Base-by-base conservation (phyloP, 805 yeast genomes). In the Saccharomycopsis malanga region DNA sequence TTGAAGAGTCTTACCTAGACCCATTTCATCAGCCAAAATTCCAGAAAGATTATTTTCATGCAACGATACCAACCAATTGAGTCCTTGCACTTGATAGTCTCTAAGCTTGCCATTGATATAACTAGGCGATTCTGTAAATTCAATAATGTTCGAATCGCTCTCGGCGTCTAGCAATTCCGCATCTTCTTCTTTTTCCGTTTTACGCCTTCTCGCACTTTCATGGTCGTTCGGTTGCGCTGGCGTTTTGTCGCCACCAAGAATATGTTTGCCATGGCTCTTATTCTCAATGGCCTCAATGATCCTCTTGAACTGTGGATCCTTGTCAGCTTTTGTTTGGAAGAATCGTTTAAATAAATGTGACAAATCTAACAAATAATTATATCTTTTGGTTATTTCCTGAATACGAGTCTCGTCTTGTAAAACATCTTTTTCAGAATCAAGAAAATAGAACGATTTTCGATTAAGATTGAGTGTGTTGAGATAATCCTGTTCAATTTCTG, bases 341-440 rank as follows among this genome's bases (percentile, higher is more conserved):
- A 89, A 89, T 61, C 86, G 87, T 35, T 93, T 80, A 62, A 89
- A 89, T 49, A 91, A 69, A 52, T 84, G 94, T 0, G 96, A 87
- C 34, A 89, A 69, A 2, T 87, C 84, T 44, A 91, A 68, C 40
- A 89, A 68, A 63, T 89, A 85, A 60, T 78, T 79, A 72, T 87
- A 87, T 52, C 98, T 72, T 56, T 73, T 78, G 21, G 87, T 80
- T 1, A 58, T 77, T 84, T 44, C 68, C 3, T 37, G 37, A 2
- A 43, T 20, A 10, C 38, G 20, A 9, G 12, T 23, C 12, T 32
- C 45, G 34, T 39, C 38, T 15, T 22, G 25, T 12, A 15, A 23
- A 6, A 30, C 17, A 12, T 38, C 47, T 6, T 18, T n/a, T 2
- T 21, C 15, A 24, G 42, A 46, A 12, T 38, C 34, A 21, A 43